A percentile compares a stretch with the other conserved stretches of the same genome.
phyloP scores from a whole-genome alignment of 257 asterid species.

The Przewalskia tangutica region DNA sequence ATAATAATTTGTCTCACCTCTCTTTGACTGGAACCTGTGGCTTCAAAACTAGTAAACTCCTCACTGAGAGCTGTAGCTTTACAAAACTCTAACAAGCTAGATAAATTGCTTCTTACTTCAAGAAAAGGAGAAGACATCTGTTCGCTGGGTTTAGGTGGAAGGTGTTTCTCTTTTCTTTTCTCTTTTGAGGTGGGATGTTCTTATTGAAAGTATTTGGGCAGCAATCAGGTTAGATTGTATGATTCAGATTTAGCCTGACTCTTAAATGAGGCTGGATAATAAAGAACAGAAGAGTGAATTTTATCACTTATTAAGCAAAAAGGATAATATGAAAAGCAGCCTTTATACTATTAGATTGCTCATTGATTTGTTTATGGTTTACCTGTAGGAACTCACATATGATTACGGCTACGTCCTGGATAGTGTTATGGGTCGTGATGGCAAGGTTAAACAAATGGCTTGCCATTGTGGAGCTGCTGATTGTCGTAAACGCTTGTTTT shows the following conservation, averaged over 20 bases:
- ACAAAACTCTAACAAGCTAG: background rate
- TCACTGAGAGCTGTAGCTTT: background rate
- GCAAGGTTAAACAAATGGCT: conserved; percentile 33
- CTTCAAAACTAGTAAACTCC: background rate
- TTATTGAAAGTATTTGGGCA: background rate
- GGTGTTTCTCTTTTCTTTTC: background rate
- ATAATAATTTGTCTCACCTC: background rate
- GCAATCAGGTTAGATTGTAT: background rate
- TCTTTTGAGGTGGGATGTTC: background rate
- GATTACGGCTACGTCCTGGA: conserved; percentile 71
- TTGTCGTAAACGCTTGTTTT: conserved; percentile 59
- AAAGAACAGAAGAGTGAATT: background rate
- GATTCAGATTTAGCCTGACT: background rate
- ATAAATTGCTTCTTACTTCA: background rate
- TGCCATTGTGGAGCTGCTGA: conserved; percentile 69
- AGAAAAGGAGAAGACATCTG: background rate
- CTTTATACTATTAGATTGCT: background rate
- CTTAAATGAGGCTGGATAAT: background rate
- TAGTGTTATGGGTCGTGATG: conserved; percentile 65
- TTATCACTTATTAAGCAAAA: background rate
- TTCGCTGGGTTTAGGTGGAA: background rate
- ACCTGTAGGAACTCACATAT: conserved; percentile 58
- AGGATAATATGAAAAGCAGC: background rate
- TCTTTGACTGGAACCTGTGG: background rate
- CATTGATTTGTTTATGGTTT: background rate